Conservation (phyloP, 306 rosid genomes). For the Lathyrus oleraceus region DNA sequence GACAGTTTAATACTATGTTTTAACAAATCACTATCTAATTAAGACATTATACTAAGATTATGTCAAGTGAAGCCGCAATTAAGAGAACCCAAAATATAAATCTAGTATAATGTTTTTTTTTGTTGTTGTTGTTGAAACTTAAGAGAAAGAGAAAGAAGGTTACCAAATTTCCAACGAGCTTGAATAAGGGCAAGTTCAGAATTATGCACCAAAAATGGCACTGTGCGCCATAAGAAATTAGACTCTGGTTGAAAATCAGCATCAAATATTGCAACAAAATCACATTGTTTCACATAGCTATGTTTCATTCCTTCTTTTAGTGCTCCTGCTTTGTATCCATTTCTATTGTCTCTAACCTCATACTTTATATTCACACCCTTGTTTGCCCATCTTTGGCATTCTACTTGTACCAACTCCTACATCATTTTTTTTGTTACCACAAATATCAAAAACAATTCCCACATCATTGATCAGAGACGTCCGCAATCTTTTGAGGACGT, state of each 20-base stretch:
- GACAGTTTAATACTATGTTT: conserved; percentile 49
- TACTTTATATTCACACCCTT: conserved; percentile 89
- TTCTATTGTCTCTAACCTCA: conserved; percentile 82
- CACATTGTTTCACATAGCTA: conserved; percentile 74
- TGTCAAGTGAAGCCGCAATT: conserved; percentile 19
- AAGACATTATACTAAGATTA: conserved; percentile 21
- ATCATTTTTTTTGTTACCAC: conserved; percentile 15
- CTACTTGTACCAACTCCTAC: conserved; percentile 85
- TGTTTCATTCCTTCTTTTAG: conserved; percentile 87
- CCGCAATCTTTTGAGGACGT: no score
- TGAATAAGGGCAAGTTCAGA: conserved; percentile 76
- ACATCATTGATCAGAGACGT: neutral
- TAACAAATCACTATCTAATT: neutral
- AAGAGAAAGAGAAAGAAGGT: neutral
- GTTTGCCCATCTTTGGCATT: conserved; percentile 95
- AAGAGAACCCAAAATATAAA: conserved; percentile 8
- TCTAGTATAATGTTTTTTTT: conserved; percentile 18
- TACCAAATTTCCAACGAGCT: conserved; percentile 96
- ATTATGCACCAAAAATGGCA: conserved; percentile 82
- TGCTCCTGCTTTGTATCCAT: conserved; percentile 95
- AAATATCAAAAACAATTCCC: neutral
- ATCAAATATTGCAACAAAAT: conserved; percentile 81
- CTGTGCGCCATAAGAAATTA: conserved; percentile 75
- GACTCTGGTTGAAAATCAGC: conserved; percentile 97
- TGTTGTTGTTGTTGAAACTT: neutral